Conservation (phyloP, 2,329 filamentous ascomycete genomes). For the Aspergillus novofumigatus region DNA sequence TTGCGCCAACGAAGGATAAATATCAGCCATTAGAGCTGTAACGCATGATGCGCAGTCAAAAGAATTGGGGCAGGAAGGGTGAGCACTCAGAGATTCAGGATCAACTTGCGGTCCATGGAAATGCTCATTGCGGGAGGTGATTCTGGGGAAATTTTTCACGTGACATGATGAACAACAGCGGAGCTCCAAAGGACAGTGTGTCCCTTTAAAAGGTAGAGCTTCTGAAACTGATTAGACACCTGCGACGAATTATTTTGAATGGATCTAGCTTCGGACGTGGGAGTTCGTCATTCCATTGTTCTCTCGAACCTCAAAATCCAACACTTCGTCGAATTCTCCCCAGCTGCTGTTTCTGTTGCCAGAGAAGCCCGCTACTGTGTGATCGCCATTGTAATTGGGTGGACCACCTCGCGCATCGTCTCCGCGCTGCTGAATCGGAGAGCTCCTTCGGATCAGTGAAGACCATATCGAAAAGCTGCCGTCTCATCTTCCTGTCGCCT, state of each 20-base stretch:
- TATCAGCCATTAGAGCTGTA: slow-evolving; percentile 61
- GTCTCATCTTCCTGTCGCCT: slow-evolving; percentile 5
- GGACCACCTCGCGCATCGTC: slow-evolving; percentile 38
- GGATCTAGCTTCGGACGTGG: slow-evolving; percentile 38
- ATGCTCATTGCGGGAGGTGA: neutral
- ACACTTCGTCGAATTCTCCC: slow-evolving; percentile 50
- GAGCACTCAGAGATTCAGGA: neutral
- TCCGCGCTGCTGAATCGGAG: slow-evolving; percentile 27
- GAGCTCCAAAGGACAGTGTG: slow-evolving; percentile 13
- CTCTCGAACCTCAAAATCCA: slow-evolving; percentile 43
- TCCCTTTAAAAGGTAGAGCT: slow-evolving; percentile 7
- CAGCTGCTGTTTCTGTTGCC: slow-evolving; percentile 46
- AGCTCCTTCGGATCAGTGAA: slow-evolving; percentile 16
- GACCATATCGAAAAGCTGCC: slow-evolving; percentile 10
- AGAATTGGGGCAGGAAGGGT: neutral
- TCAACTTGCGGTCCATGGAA: slow-evolving; percentile 1
- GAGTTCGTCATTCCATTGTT: slow-evolving; percentile 44
- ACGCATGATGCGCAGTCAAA: slow-evolving; percentile 21
- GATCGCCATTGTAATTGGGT: slow-evolving; percentile 48
- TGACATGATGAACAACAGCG: neutral
- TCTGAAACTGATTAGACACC: neutral
- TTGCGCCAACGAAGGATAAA: slow-evolving; percentile 83
- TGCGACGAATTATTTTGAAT: slow-evolving; percentile 20
- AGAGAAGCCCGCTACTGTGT: slow-evolving; percentile 50
- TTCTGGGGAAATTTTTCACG: neutral